Base-by-base conservation (phyloP, 306 rosid species). In the Psophocarpus tetragonolobus region DNA sequence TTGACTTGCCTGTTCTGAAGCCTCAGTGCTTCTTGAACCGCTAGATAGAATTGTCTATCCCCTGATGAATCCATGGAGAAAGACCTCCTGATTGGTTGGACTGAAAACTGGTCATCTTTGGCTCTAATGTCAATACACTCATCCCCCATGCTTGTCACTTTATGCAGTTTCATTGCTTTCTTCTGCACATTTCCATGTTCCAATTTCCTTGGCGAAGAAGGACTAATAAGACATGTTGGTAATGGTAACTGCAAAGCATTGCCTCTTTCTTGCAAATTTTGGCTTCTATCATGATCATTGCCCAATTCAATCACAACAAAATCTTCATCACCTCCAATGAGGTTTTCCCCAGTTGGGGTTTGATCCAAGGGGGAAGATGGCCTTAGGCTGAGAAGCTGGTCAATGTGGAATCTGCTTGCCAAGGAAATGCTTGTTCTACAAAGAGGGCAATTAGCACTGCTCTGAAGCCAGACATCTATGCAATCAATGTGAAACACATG, bases 361-460 rank as follows among this genome's bases (percentile, higher is more conserved):
- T 86, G 88, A 74, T 80, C 84, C 35, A 50, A 83, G 6, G 88
- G 58, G 5, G 87, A 74, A 64, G 87, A 42, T 44, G 87, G 57
- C 73, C 79, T 84, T 2, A 79, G 75, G 14, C 38, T 80, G n/a
- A 90, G 62, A 58, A 89, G 77, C 81, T 71, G 94, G 35, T 86
- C 87, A 47, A 80, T 45, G 0, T 68, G 89, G 69, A 78, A 87
- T 41, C 84, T 70, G 38, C 74, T 77, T 17, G 88, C 66, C 29
- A 85, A 51, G 1, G 97, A 95, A 86, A 92, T 86, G 72, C 87
- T 87, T 33, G 93, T 88, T 70, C 99, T 85, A 39, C 99, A 96
- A 60, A 96, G 98, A 29, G 98, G 99, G 82, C 99, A 96, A 84
- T 92, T 96, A n/a, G 97, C 89, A 83, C 87, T 92, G 83, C 53